Conservation (phyloP, 2,329 filamentous ascomycete species). For the Fusarium sambucinum region DNA sequence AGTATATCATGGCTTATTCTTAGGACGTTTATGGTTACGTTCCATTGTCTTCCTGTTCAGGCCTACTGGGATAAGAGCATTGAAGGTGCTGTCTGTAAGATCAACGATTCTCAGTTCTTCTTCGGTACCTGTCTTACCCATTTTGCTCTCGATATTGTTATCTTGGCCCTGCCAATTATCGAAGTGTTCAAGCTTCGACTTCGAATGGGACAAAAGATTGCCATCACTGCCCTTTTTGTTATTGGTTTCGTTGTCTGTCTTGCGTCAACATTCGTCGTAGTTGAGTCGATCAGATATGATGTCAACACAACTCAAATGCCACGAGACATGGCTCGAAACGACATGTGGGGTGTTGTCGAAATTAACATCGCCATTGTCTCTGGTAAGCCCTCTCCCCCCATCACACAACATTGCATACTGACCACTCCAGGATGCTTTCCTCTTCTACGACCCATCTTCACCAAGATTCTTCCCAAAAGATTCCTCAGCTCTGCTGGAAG, state of each 20-base stretch:
- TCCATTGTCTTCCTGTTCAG: constrained; percentile 52
- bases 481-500: constrained; percentile 42
- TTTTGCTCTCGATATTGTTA: constrained; percentile 50
- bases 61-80: constrained; percentile 52
- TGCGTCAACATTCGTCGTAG: constrained; percentile 34
- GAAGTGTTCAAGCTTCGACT: constrained; percentile 51
- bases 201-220: constrained; percentile 47
- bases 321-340: constrained; percentile 31
- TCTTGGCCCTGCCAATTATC: constrained; percentile 49
- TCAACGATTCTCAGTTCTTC: constrained; percentile 51
- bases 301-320: constrained; percentile 39
- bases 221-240: constrained; percentile 47
- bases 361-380: constrained; percentile 44
- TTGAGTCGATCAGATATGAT: constrained; percentile 34
- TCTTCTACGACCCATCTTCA: constrained; percentile 42
- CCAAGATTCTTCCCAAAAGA: constrained; percentile 36
- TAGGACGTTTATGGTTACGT: constrained; percentile 51
- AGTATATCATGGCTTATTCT: constrained; percentile 48
- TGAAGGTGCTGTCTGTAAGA: constrained; percentile 46
- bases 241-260: constrained; percentile 47
- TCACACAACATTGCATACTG: fast-evolving
- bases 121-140: constrained; percentile 51
- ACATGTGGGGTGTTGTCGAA: constrained; percentile 41
- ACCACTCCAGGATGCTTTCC: constrained; percentile 33
- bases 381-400: background rate